Conservation (phyloP, 2,329 filamentous ascomycete genomes). For the Didymella pomorum region DNA sequence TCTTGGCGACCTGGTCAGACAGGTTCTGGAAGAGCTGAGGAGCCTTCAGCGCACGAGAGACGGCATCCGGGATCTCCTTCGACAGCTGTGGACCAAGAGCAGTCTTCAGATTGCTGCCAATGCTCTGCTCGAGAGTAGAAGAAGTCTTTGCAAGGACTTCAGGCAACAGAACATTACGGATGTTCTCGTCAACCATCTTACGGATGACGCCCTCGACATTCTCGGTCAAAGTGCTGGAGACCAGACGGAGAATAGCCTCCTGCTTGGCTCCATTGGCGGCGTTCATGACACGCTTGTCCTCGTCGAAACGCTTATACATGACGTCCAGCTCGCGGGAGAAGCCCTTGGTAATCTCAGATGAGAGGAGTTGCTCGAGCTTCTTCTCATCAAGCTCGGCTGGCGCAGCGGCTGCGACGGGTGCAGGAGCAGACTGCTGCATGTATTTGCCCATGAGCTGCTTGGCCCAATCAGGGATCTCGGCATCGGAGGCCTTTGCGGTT, state of each 20-base stretch:
- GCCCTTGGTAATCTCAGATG: conserved; percentile 57
- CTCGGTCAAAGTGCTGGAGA: conserved; percentile 72
- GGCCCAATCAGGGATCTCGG: conserved; percentile 49
- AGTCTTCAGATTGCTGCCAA: conserved; percentile 72
- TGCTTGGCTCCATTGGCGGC: conserved; percentile 71
- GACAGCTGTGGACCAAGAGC: conserved; percentile 72
- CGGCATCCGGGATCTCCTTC: conserved; percentile 75
- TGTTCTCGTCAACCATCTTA: conserved; percentile 77
- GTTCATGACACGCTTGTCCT: conserved; percentile 72
- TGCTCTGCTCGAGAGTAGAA: conserved; percentile 73
- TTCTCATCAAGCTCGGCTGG: conserved; percentile 58
- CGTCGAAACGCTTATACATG: conserved; percentile 69
- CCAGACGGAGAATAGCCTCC: conserved; percentile 72
- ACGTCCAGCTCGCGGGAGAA: conserved; percentile 60
- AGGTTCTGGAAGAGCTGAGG: conserved; percentile 76
- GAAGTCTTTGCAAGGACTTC: conserved; percentile 72
- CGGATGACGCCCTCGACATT: conserved; percentile 79
- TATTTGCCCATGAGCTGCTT: conserved; percentile 45
- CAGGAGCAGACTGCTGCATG: conserved; percentile 31
- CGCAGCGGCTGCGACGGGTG: conserved; percentile 21
- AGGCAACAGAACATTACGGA: conserved; percentile 79
- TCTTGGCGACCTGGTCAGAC: conserved; percentile 73
- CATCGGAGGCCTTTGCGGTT: conserved; percentile 28
- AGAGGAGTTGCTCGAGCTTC: conserved; percentile 60
- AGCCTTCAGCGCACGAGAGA: conserved; percentile 74